A percentile compares a stretch with the other conserved stretches of the same genome.
Evolutionary conservation across 129 eudicot genomes (phyloP).

Genomic region (Calendula officinalis): DNA sequence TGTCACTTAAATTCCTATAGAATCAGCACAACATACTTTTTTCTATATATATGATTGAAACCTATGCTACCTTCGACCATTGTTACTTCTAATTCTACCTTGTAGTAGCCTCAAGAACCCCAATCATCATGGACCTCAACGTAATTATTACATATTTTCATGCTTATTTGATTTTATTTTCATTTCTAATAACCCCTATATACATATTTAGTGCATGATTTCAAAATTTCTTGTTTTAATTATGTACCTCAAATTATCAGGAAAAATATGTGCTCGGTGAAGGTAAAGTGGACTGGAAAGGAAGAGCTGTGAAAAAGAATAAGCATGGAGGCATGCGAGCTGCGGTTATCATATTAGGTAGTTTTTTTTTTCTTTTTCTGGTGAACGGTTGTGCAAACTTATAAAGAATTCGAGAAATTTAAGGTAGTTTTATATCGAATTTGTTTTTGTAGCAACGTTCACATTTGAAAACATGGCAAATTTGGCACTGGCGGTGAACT

Average conservation of each 20-base stretch:
- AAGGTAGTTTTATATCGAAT: neutral
- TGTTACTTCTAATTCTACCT: slow-evolving; percentile 12
- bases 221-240: neutral
- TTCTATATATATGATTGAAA: slow-evolving; percentile 24
- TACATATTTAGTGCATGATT: too few relatives aligned
- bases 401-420: neutral
- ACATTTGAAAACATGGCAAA: slow-evolving; percentile 63
- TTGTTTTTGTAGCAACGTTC: slow-evolving; percentile 40
- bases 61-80: slow-evolving; percentile 16
- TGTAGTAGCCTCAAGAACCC: slow-evolving; percentile 21
- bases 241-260: slow-evolving; percentile 18
- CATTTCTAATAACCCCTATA: neutral
- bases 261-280: slow-evolving; percentile 48
- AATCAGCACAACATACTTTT: slow-evolving; percentile 2
- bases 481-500: slow-evolving; percentile 46
- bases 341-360: slow-evolving; percentile 49
- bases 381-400: neutral
- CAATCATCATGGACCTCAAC: slow-evolving; percentile 26
- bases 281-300: slow-evolving; percentile 82
- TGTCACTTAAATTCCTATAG: slow-evolving; percentile 19
- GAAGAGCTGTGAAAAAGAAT: slow-evolving; percentile 48
- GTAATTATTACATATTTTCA: slow-evolving; percentile 8
- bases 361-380: neutral
- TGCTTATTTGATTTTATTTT: neutral
- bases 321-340: slow-evolving; percentile 63